A percentile compares a stretch with the other conserved stretches of the same genome.
phyloP scores from a whole-genome alignment of 371 early-diverging fungal species.

The Circinella minor region DNA sequence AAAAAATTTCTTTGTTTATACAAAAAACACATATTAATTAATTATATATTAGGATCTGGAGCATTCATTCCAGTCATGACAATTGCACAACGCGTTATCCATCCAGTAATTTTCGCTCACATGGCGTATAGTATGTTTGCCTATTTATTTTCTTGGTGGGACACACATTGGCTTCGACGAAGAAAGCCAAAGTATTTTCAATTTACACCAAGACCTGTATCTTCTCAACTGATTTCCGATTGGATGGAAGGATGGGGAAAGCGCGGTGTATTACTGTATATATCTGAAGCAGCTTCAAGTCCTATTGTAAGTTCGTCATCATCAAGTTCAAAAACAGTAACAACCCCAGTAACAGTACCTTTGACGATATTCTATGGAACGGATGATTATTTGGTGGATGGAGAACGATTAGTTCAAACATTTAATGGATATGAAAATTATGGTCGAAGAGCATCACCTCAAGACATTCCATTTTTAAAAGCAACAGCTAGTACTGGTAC shows the following conservation, averaged over 20 bases:
- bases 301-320: not conserved
- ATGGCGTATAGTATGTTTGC: constrained; percentile 63
- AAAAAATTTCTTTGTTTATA: too few species aligned
- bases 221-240: constrained; percentile 51
- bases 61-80: constrained; percentile 57
- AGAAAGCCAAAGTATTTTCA: constrained; percentile 61
- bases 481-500: not conserved
- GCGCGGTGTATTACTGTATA: constrained; percentile 40
- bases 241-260: constrained; percentile 58
- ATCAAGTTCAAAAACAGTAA: constrained; percentile 23
- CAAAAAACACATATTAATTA: not conserved
- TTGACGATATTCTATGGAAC: constrained; percentile 59
- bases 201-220: constrained; percentile 62
- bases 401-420: constrained; percentile 41
- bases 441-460: constrained; percentile 7
- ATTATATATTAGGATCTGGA: constrained; percentile 32
- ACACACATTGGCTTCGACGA: constrained; percentile 56
- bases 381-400: constrained; percentile 57
- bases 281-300: constrained; percentile 16
- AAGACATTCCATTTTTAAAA: not conserved
- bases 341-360: constrained; percentile 33
- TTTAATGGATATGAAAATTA: constrained; percentile 39
- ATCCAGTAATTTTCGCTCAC: constrained; percentile 29
- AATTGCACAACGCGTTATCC: constrained; percentile 32
- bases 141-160: constrained; percentile 64